phyloP scores from a whole-genome alignment of 768 basidiomycete species.

The Hericium rajendrae region DNA sequence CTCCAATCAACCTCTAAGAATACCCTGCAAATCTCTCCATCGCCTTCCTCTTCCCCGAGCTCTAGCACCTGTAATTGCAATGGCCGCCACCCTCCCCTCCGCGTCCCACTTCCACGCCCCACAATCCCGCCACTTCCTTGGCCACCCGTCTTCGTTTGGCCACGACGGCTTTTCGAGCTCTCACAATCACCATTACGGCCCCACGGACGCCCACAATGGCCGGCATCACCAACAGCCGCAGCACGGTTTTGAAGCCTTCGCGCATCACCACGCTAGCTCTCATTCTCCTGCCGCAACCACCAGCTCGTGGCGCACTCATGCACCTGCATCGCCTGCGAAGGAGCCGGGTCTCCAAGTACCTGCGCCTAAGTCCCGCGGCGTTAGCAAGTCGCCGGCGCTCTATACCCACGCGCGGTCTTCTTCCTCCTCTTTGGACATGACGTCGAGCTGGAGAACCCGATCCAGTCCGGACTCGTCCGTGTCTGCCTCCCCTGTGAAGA shows the following conservation, averaged over 20 bases:
- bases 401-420: not conserved
- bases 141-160: not conserved
- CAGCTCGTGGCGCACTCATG: slow-evolving; percentile 8
- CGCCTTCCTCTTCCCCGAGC: not conserved
- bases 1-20: not conserved
- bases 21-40: not conserved
- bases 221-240: not conserved
- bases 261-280: not conserved
- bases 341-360: not conserved
- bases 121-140: not conserved
- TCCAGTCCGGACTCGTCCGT: not conserved
- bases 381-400: not conserved
- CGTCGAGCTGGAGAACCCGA: not conserved
- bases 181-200: not conserved
- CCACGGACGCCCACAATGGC: not conserved
- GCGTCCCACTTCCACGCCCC: not conserved
- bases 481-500: not conserved
- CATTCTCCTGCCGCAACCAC: not conserved
- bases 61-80: not conserved
- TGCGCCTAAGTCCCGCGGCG: not conserved
- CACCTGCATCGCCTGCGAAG: not conserved
- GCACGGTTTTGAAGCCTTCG: slow-evolving; percentile 6
- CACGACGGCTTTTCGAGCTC: not conserved
- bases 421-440: not conserved
- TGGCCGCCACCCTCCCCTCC: slow-evolving; percentile 5